Evolutionary conservation across 1,284 basidiomycete species (phyloP), one percentile per base, ranked within the genome.

Genomic region (Peniophora sp.): DNA sequence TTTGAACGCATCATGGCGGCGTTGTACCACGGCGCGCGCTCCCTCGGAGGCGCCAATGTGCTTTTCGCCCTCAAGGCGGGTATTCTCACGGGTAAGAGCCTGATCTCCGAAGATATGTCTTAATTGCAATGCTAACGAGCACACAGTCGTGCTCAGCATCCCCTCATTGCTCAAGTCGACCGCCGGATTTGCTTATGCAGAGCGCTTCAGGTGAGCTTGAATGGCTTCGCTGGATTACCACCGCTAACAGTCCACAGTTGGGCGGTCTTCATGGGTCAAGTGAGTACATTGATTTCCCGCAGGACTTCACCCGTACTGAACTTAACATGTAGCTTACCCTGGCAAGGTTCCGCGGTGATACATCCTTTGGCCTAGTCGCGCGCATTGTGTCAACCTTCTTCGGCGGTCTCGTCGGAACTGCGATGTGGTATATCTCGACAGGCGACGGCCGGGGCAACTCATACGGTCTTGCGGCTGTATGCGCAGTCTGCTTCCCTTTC

Each of bases 31-130:
- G 53, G 61, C 1, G 53, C 72, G 8, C 62, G 62, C 2, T 67
- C 67, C 0, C 56, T 85, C 0, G 69, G 72, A 2, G 65, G 71
- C 16, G 86, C 85, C 3, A 85, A 89, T 58, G 64, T 69, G 2
- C 67, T 92, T 52, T 95, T 84, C 56, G 88, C 87, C 0, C 50
- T 93, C 56, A 96, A 96, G 66, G 90, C 86, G 0, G 89, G 81
- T 0, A 56, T 85, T 9, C 62, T 94, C 47, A 81, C 85, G 38
- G 72, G 81, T 74, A 58, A 44, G 53, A 65, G 22, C 41, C 43
- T 39, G 53, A 38, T 45, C 17, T 22, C 23, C 23, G 27, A 20
- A 46, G 41, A 48, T 35, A 20, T n/a, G n/a, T n/a, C n/a, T 36
- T 43, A 25, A 34, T 50, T 19, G 50, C 35, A 12, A 12, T 47